Conservation (phyloP, 2,329 filamentous ascomycete species). For the Zymoseptoria tritici region DNA sequence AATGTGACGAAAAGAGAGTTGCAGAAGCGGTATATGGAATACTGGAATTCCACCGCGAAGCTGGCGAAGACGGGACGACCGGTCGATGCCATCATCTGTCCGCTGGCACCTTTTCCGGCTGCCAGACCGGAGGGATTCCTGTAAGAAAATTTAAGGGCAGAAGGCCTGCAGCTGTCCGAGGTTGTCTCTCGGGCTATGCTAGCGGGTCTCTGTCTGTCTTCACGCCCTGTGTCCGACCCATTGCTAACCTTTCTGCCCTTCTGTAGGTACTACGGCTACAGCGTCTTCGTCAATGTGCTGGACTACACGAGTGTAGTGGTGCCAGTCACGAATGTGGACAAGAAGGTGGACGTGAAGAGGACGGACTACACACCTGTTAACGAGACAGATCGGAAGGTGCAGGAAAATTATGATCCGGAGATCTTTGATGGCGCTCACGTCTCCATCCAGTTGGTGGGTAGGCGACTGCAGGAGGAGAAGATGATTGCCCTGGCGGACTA, state of each 20-base stretch:
- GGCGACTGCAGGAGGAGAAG: conserved; percentile 33
- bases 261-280: conserved; percentile 37
- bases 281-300: conserved; percentile 44
- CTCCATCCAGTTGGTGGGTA: conserved; percentile 28
- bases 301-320: conserved; percentile 51
- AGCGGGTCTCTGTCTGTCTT: too few relatives aligned
- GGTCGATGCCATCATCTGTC: conserved; percentile 50
- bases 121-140: conserved; percentile 42
- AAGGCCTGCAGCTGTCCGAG: too few relatives aligned
- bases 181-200: too few relatives aligned
- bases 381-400: conserved; percentile 35
- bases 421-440: conserved; percentile 34
- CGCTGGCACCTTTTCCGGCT: conserved; percentile 45
- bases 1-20: conserved; percentile 50
- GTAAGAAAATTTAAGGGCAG: background rate
- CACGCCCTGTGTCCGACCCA: too few relatives aligned
- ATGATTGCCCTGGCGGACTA: conserved; percentile 32
- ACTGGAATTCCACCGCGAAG: conserved; percentile 51
- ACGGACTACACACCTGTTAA: conserved; percentile 29
- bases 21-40: conserved; percentile 55
- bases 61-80: conserved; percentile 40
- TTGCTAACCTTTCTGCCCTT: too few relatives aligned
- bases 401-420: conserved; percentile 36
- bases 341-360: conserved; percentile 40
- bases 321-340: conserved; percentile 49